Evolutionary conservation across 495 filamentous ascomycete genomes (phyloP).

Genomic region (Aspergillus ellipticus): DNA sequence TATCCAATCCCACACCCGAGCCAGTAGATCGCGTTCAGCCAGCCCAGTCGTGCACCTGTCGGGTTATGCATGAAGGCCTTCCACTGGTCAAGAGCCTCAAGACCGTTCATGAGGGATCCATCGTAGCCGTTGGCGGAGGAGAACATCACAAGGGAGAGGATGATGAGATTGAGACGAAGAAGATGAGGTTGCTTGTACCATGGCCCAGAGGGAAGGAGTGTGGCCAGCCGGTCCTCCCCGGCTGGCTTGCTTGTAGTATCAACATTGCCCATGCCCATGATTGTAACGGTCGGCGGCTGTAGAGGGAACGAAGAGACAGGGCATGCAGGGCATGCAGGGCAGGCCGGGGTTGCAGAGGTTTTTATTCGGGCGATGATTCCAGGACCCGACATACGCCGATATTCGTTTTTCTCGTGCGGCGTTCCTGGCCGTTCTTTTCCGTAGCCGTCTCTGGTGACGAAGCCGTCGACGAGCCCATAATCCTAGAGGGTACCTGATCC

Average conservation of each 20-base stretch:
- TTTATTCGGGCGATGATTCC: background rate
- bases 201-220: conserved; percentile 8
- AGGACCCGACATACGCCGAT: background rate
- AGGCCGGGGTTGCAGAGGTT: background rate
- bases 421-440: background rate
- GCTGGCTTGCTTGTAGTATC: background rate
- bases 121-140: conserved; percentile 26
- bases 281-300: background rate
- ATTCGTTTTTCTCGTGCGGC: background rate
- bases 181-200: conserved; percentile 22
- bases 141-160: conserved; percentile 18
- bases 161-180: conserved; percentile 20
- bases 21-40: conserved; percentile 61
- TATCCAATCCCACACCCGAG: conserved; percentile 59
- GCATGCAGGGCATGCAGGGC: background rate
- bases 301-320: background rate
- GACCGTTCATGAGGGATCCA: conserved; percentile 34
- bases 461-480: background rate
- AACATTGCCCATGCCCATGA: background rate
- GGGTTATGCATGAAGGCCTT: conserved; percentile 42
- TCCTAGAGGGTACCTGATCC: background rate
- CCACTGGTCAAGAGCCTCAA: conserved; percentile 34
- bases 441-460: background rate
- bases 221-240: background rate
- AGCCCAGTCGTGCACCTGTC: conserved; percentile 50